A percentile compares a stretch with the other conserved stretches of the same genome.
Evolutionary conservation across 208 protist genomes (phyloP).

Genomic region (Acanthamoeba royreba): DNA sequence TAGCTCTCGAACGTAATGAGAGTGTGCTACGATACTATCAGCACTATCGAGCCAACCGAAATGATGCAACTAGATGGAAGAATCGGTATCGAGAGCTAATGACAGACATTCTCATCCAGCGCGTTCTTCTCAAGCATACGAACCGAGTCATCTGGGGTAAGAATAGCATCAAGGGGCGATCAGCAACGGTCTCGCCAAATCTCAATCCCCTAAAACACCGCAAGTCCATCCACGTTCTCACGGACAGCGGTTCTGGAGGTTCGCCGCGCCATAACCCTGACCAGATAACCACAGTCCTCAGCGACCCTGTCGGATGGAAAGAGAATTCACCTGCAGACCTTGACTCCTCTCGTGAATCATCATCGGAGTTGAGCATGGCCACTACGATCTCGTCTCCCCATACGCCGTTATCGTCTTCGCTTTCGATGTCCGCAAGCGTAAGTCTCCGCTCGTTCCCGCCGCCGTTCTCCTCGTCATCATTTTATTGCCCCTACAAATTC

Average conservation of each 20-base stretch:
- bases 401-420: neutral
- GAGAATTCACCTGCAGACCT: neutral
- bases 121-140: constrained; percentile 7
- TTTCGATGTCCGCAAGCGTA: neutral
- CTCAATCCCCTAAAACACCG: neutral
- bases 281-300: neutral
- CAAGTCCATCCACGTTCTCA: neutral
- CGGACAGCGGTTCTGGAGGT: no score
- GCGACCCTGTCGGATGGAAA: neutral
- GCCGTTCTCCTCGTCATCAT: neutral
- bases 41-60: neutral
- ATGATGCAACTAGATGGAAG: neutral
- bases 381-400: neutral
- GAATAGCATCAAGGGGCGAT: constrained; percentile 9
- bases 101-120: neutral
- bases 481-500: constrained; percentile 30
- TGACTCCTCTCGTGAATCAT: neutral
- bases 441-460: neutral
- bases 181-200: neutral
- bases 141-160: constrained; percentile 27
- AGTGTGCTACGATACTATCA: neutral
- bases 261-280: neutral
- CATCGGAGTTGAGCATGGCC: neutral
- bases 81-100: neutral
- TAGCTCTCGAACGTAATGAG: neutral